These are phyloP conservation scores for Ochetophila trinervis DNA, from an alignment of 306 rosid species.

Conservation along the genomic window DNA sequence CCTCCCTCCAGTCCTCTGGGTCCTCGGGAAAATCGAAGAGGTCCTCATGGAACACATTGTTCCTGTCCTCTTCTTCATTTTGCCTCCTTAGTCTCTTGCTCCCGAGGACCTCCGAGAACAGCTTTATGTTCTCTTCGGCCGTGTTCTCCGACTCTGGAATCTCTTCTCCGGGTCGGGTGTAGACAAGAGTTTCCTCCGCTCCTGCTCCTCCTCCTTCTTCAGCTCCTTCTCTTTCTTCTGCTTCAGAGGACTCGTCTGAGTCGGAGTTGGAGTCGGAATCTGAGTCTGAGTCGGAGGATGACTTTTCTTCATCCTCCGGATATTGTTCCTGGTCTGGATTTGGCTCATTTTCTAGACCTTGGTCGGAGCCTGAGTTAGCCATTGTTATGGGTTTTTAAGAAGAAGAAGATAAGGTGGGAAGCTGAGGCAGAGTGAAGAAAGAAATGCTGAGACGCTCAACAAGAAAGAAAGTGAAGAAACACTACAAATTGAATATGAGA, in stretches of 20 bases:
- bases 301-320: conserved; percentile 8
- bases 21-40: conserved; percentile 65
- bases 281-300: conserved; percentile 13
- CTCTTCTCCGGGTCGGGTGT: conserved; percentile 25
- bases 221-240: not conserved
- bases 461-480: no score
- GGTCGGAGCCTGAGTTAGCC: conserved; percentile 4
- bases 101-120: conserved; percentile 24
- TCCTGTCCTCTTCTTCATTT: conserved; percentile 27
- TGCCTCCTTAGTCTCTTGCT: conserved; percentile 24
- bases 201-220: not conserved
- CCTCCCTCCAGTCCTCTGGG: conserved; percentile 68
- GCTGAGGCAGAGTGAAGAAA: not conserved
- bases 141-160: conserved; percentile 29
- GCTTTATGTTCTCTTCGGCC: conserved; percentile 34
- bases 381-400: conserved; percentile 10
- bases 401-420: conserved; percentile 8
- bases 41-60: conserved; percentile 12
- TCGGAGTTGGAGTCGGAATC: conserved; percentile 28
- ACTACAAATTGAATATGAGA: not conserved
- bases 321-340: conserved; percentile 6
- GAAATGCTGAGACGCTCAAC: not conserved
- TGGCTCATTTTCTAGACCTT: not conserved
- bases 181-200: conserved; percentile 21
- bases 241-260: conserved; percentile 24